Evolutionary conservation across 1,139 yeast species (phyloP).

Genomic region (Candida sanyaensis): DNA sequence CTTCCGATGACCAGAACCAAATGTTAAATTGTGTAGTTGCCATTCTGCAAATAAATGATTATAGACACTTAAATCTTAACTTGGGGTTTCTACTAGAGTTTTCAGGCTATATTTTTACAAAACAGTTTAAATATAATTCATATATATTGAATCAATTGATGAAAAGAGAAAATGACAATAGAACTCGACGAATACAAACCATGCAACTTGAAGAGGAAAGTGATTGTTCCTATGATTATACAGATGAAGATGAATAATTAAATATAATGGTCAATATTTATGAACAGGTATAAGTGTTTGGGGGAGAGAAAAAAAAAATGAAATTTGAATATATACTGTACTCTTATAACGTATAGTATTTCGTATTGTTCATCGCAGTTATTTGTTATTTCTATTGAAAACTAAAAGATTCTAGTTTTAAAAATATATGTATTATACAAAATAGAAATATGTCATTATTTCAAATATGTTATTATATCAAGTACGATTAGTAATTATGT

Average conservation of each 20-base stretch:
- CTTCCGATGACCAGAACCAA: slow-evolving; percentile 40
- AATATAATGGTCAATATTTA: too few species aligned
- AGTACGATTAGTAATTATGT: too few species aligned
- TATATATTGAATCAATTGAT: slow-evolving; percentile 3
- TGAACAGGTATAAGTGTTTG: too few species aligned
- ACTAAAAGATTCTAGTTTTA: too few species aligned
- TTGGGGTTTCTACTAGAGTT: slow-evolving; percentile 6
- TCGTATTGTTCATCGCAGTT: too few species aligned
- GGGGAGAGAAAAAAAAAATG: too few species aligned
- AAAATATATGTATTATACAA: too few species aligned
- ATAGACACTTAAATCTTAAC: background rate
- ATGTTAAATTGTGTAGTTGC: slow-evolving; percentile 15
- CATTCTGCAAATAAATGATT: background rate
- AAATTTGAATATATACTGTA: too few species aligned
- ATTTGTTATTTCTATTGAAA: too few species aligned
- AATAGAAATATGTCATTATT: too few species aligned
- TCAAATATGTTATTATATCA: too few species aligned
- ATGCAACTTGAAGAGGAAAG: slow-evolving; percentile 2
- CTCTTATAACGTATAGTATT: too few species aligned
- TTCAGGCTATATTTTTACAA: slow-evolving; percentile 10
- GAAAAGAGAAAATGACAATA: background rate
- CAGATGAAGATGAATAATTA: background rate
- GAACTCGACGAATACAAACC: background rate
- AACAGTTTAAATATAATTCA: slow-evolving; percentile 8
- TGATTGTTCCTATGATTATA: background rate